These are phyloP conservation scores for Nemania sp. DNA, from an alignment of 2,329 filamentous ascomycete genomes.

Conservation along the genomic window DNA sequence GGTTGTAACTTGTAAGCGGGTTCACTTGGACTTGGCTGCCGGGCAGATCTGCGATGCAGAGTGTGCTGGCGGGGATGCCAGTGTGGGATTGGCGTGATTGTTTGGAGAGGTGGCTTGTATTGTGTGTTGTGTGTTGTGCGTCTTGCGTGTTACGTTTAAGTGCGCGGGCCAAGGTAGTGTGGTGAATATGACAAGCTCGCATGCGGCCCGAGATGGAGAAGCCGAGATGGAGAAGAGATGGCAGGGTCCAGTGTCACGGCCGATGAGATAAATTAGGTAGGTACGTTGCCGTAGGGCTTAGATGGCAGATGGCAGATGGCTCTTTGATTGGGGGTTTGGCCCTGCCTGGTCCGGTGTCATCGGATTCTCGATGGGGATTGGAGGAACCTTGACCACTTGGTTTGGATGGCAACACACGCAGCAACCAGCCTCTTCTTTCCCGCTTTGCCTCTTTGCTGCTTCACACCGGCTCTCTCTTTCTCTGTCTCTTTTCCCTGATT, in stretches of 20 bases:
- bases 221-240: slow-evolving; percentile 16
- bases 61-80: too few relatives aligned
- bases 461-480: slow-evolving; percentile 1
- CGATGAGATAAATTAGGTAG: slow-evolving; percentile 32
- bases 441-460: not conserved
- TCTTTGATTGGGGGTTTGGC: slow-evolving; percentile 26
- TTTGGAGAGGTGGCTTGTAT: too few relatives aligned
- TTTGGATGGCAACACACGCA: slow-evolving; percentile 20
- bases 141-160: too few relatives aligned
- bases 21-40: slow-evolving; percentile 1
- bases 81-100: too few relatives aligned
- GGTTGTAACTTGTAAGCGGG: not conserved
- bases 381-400: slow-evolving; percentile 37
- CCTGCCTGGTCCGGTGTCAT: slow-evolving; percentile 21
- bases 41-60: too few relatives aligned
- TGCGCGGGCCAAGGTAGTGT: slow-evolving; percentile 11
- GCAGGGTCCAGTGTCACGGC: slow-evolving; percentile 30
- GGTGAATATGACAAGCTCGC: slow-evolving; percentile 37
- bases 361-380: slow-evolving; percentile 33
- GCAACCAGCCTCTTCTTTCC: slow-evolving; percentile 8
- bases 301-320: slow-evolving; percentile 15
- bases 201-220: slow-evolving; percentile 27
- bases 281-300: slow-evolving; percentile 28
- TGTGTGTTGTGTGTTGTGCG: too few relatives aligned
- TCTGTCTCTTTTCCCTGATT: not conserved